These are phyloP conservation scores for Globisporangium emineosum DNA, from an alignment of 352 stramenopile genomes.

Conservation along the genomic window DNA sequence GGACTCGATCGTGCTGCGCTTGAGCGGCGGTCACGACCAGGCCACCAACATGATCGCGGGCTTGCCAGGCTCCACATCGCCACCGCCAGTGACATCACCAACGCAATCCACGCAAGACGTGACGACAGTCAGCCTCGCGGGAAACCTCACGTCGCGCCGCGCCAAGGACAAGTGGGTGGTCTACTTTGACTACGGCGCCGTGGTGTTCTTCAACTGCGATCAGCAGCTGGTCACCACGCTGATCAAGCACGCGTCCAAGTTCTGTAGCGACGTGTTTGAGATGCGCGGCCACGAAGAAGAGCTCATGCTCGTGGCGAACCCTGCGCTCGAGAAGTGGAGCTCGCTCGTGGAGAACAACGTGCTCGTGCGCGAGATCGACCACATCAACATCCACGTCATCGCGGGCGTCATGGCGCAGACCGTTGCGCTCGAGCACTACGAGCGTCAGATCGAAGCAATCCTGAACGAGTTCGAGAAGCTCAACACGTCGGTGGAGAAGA, in stretches of 20 bases:
- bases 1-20: conserved; percentile 72
- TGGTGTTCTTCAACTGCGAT: conserved; percentile 93
- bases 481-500: conserved; percentile 86
- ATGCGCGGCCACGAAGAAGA: conserved; percentile 79
- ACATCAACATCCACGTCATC: conserved; percentile 91
- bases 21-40: conserved; percentile 40
- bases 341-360: conserved; percentile 83
- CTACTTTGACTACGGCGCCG: conserved; percentile 90
- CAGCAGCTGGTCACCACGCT: conserved; percentile 68
- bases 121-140: conserved; percentile 48
- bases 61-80: not conserved
- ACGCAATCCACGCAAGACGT: conserved; percentile 19
- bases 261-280: conserved; percentile 76
- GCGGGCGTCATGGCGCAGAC: conserved; percentile 94
- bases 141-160: conserved; percentile 58
- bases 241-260: conserved; percentile 72
- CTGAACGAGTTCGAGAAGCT: conserved; percentile 93
- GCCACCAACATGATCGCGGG: conserved; percentile 36
- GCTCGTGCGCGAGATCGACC: conserved; percentile 74
- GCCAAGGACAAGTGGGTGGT: conserved; percentile 91
- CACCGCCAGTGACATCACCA: conserved; percentile 18
- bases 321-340: conserved; percentile 72
- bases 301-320: conserved; percentile 68
- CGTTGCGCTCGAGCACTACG: conserved; percentile 95
- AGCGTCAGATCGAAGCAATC: conserved; percentile 94